Base-by-base conservation (phyloP, 257 asterid genomes). In the Lantana camara region DNA sequence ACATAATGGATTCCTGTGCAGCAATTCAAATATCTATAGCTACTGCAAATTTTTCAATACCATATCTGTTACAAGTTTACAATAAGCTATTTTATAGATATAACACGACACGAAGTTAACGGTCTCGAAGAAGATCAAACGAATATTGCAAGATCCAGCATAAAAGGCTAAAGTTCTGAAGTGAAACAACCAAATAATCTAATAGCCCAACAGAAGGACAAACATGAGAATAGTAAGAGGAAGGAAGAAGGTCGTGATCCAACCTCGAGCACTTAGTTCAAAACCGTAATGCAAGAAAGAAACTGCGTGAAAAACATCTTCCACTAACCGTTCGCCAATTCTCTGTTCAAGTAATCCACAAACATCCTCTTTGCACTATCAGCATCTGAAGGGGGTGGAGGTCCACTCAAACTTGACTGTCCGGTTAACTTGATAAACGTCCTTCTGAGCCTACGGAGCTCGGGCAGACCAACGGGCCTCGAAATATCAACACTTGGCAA, bases 361-460 rank as follows among this genome's bases (percentile, higher is more conserved):
- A 90, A 94, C 99, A 94, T 88, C 78, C 96, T 86, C 80, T 90
- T 94, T 32, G 91, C 93, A 66, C 91, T 90, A 22, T 80, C 89
- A 27, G 91, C 85, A 67, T 94, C 96, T 0, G 93, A 82, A 29
- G 99, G 91, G 27, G 96, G 96, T 4, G 96, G 90, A 0, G 89
- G 95, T 3, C 99, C 99, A 41, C 96, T 90, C 75, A 94, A 86
- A 79, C 96, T 88, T 10, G 99, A 78, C 46, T 94, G 97, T 46
- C 96, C 91, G 0, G 98, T 85, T 51, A 90, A 68, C 64, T 88
- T 90, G 59, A 94, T 78, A 65, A 90, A 94, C 8, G 99, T 94
- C 40, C 98, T 69, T 23, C 96, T 70, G 40, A 90, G 87, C 82
- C 86, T 80, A 10, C 99, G 88, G 47, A 94, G 84, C 79, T 94